Conservation (phyloP, 495 filamentous ascomycete species). For the Neurospora sp. region DNA sequence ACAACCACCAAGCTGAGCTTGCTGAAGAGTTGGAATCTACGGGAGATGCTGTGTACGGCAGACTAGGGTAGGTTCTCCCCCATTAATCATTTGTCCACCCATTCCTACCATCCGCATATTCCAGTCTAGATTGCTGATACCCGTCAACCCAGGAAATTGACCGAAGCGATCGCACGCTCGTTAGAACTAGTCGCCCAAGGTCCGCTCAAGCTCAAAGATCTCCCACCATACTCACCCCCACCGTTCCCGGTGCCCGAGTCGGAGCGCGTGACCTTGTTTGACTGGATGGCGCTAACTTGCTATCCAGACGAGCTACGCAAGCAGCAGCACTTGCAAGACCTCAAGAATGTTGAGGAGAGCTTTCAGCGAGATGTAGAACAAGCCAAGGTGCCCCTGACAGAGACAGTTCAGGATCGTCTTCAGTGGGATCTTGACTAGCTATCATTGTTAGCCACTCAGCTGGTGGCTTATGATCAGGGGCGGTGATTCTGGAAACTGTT, state of each 20-base stretch:
- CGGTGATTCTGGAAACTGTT: background rate
- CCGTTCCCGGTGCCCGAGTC: constrained; percentile 19
- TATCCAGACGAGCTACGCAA: constrained; percentile 20
- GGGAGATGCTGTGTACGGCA: constrained; percentile 59
- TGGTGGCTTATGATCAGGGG: background rate
- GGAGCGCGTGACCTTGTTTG: constrained; percentile 23
- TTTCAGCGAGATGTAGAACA: background rate
- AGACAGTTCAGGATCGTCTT: background rate
- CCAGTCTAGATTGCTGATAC: background rate
- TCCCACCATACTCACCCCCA: constrained; percentile 18
- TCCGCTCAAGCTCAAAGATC: constrained; percentile 11
- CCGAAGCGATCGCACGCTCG: constrained; percentile 14
- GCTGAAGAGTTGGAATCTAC: constrained; percentile 59
- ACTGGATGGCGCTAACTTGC: constrained; percentile 27
- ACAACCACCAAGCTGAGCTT: constrained; percentile 87
- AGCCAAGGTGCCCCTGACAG: background rate
- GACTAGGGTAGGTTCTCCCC: constrained; percentile 43
- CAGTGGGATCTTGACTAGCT: background rate
- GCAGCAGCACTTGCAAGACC: constrained; percentile 11
- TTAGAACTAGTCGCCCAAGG: constrained; percentile 13
- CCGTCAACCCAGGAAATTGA: constrained; percentile 7
- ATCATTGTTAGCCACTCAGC: background rate
- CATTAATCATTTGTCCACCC: background rate
- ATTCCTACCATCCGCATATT: background rate
- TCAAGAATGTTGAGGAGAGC: background rate